Evolutionary conservation across 2,329 filamentous ascomycete genomes (phyloP).

Genomic region (Sphaceloma murrayae): DNA sequence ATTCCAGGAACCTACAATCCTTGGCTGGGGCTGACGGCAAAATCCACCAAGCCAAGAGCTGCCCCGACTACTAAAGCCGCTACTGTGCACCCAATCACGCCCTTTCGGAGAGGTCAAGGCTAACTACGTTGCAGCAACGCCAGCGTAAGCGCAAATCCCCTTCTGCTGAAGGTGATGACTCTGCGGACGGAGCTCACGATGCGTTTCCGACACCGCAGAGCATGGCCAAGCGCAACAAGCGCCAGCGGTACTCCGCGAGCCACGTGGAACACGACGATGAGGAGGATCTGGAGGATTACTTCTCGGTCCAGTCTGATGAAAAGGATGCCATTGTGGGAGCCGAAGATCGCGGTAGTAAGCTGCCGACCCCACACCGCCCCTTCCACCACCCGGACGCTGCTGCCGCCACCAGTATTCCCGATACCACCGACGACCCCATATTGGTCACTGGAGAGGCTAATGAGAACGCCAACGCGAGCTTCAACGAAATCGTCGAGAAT

Average conservation of each 20-base stretch:
- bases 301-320: too few species aligned
- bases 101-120: too few species aligned
- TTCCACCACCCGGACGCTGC: neutral
- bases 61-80: too few species aligned
- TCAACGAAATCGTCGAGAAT: neutral
- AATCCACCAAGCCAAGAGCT: neutral
- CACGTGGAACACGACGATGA: too few species aligned
- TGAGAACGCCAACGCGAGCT: neutral
- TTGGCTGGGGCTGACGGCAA: neutral
- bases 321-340: too few species aligned
- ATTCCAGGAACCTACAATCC: constrained; percentile 14
- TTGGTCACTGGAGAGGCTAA: neutral
- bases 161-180: neutral
- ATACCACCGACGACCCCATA: neutral
- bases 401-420: neutral
- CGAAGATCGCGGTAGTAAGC: too few species aligned
- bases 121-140: too few species aligned
- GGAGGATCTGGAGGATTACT: too few species aligned
- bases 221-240: neutral
- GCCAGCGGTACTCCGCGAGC: too few species aligned
- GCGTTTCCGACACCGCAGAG: neutral
- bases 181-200: neutral
- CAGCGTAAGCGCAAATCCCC: constrained; percentile 1
- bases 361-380: too few species aligned
- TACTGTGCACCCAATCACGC: too few species aligned